Evolutionary conservation across 805 yeast genomes (phyloP).

Genomic region (Candida manassasensis): DNA sequence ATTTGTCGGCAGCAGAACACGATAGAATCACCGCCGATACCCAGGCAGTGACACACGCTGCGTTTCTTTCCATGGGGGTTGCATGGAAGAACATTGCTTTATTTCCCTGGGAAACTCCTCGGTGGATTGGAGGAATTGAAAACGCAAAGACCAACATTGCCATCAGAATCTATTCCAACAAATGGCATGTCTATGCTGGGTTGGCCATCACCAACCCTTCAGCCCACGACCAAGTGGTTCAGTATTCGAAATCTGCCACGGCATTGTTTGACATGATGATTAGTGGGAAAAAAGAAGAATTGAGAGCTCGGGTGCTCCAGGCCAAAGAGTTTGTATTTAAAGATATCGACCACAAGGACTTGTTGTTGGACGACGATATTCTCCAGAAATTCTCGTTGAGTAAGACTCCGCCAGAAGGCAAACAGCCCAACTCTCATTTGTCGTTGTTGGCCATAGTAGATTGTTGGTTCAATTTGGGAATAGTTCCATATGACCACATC

Average conservation of each 20-base stretch:
- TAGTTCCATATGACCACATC: constrained; percentile 93
- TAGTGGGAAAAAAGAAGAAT: constrained; percentile 55
- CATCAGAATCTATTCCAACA: constrained; percentile 82
- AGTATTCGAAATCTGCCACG: constrained; percentile 80
- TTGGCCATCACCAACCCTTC: constrained; percentile 93
- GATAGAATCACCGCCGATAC: constrained; percentile 97
- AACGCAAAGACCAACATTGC: constrained; percentile 95
- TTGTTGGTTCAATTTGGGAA: constrained; percentile 81
- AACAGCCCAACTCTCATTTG: constrained; percentile 82
- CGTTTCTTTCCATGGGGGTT: constrained; percentile 92
- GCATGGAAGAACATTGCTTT: constrained; percentile 84
- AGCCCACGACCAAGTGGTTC: constrained; percentile 87
- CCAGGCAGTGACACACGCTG: constrained; percentile 98
- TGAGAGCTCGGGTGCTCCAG: constrained; percentile 50
- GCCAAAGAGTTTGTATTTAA: constrained; percentile 80
- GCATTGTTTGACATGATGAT: constrained; percentile 82
- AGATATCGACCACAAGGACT: constrained; percentile 51
- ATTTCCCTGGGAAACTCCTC: constrained; percentile 86
- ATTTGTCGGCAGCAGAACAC: constrained; percentile 80
- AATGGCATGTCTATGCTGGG: constrained; percentile 98
- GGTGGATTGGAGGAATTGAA: constrained; percentile 92
- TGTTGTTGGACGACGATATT: constrained; percentile 71
- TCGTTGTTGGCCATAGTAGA: constrained; percentile 89
- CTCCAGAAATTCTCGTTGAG: constrained; percentile 76
- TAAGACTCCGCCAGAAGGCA: constrained; percentile 61